A percentile compares a stretch with the other conserved stretches of the same genome.
Conservation (phyloP, 2,329 filamentous ascomycete species). For the Cephalotrichum gorgonifer region DNA sequence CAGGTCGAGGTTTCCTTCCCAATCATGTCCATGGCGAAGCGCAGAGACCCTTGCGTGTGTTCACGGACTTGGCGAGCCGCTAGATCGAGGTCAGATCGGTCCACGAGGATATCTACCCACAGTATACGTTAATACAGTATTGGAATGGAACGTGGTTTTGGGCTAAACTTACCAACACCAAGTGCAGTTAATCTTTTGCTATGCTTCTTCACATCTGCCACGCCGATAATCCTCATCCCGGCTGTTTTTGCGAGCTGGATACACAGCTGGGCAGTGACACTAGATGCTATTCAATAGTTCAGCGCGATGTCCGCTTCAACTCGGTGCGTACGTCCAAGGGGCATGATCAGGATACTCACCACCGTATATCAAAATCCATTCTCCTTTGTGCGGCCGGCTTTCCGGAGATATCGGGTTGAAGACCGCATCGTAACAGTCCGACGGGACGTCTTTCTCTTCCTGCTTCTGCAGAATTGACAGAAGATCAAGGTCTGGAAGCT, state of each 20-base stretch:
- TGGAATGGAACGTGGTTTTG: neutral
- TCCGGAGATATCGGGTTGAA: neutral
- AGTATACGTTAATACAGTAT: neutral
- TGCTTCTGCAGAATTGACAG: neutral
- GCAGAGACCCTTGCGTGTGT: conserved; percentile 44
- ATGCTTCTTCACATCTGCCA: conserved; percentile 59
- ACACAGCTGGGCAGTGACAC: conserved; percentile 50
- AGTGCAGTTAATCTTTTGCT: conserved; percentile 23
- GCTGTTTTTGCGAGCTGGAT: conserved; percentile 59
- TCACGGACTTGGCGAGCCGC: conserved; percentile 54
- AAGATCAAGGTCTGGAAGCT: neutral
- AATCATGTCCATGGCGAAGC: conserved; percentile 60
- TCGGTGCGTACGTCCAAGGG: neutral
- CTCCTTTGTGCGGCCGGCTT: conserved; percentile 1
- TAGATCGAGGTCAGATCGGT: conserved; percentile 54
- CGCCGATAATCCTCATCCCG: conserved; percentile 53
- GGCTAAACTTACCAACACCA: conserved; percentile 1
- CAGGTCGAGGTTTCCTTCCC: conserved; percentile 50
- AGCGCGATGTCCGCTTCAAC: too few relatives aligned
- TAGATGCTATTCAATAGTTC: neutral
- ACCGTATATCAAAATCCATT: conserved; percentile 5
- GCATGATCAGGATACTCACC: neutral
- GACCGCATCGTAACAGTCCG: conserved; percentile 2
- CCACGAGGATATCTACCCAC: conserved; percentile 54
- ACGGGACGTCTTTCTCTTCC: neutral